A percentile compares a stretch with the other conserved stretches of the same genome.
Conservation (phyloP, 139 green algal species). For the Closterium sp. region DNA sequence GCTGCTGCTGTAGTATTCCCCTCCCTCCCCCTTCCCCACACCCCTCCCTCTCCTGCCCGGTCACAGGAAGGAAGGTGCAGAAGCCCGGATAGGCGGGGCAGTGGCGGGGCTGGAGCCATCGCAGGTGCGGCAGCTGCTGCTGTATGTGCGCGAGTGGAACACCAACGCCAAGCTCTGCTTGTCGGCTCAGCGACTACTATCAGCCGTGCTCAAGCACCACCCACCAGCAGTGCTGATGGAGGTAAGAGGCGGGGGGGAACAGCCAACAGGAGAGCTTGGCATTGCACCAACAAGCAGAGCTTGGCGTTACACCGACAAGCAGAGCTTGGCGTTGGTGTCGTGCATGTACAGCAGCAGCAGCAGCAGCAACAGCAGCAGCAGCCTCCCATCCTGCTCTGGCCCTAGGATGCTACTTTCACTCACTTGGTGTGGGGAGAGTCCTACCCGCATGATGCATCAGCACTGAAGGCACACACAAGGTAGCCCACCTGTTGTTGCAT, state of each 20-base stretch:
- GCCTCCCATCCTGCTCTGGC: too few relatives aligned
- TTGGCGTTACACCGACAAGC: too few relatives aligned
- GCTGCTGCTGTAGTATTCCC: conserved; percentile 65
- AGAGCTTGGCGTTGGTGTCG: conserved; percentile 82
- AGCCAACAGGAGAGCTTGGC: too few relatives aligned
- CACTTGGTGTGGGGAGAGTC: too few relatives aligned
- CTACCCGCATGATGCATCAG: too few relatives aligned
- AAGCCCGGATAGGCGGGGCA: conserved; percentile 5
- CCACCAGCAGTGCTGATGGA: conserved; percentile 41
- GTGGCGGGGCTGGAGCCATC: conserved; percentile 17
- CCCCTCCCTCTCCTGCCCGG: not conserved
- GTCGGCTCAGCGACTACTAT: conserved; percentile 70
- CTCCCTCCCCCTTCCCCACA: too few relatives aligned
- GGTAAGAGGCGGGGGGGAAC: not conserved
- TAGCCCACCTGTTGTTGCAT: too few relatives aligned
- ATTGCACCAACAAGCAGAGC: too few relatives aligned
- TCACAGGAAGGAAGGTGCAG: conserved; percentile 12
- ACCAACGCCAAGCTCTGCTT: conserved; percentile 79
- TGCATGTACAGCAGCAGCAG: conserved; percentile 59
- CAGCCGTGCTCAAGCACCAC: conserved; percentile 65
- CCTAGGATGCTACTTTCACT: too few relatives aligned
- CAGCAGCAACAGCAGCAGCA: too few relatives aligned
- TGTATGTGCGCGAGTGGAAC: conserved; percentile 87
- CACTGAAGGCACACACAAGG: too few relatives aligned
- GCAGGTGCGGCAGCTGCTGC: conserved; percentile 46